Evolutionary conservation across 345 rosid species (phyloP).

Genomic region (thale cress (Arabidopsis thaliana)): TAIR10.1 NC_003075.7:8298501-8299000

Average conservation of each 20-base stretch:
- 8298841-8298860: conserved; percentile 33
- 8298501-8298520: too few relatives aligned
- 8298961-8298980: too few relatives aligned
- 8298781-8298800: conserved; percentile 27
- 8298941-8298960: too few relatives aligned
- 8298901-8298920: background rate
- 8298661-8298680: background rate
- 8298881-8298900: conserved; percentile 34
- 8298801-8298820: conserved; percentile 34
- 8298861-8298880: conserved; percentile 14
- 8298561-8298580: background rate
- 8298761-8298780: conserved; percentile 18
- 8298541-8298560: too few relatives aligned
- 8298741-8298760: background rate
- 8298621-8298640: background rate
- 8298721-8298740: conserved; percentile 16
- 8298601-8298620: background rate
- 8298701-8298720: conserved; percentile 16
- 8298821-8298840: conserved; percentile 9
- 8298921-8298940: too few relatives aligned
- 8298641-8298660: background rate
- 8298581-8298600: background rate
- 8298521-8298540: too few relatives aligned
- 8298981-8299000: too few relatives aligned
- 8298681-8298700: conserved; percentile 34